Base-by-base conservation (phyloP, 2,329 filamentous ascomycete species). In the Coniochaeta sp. region DNA sequence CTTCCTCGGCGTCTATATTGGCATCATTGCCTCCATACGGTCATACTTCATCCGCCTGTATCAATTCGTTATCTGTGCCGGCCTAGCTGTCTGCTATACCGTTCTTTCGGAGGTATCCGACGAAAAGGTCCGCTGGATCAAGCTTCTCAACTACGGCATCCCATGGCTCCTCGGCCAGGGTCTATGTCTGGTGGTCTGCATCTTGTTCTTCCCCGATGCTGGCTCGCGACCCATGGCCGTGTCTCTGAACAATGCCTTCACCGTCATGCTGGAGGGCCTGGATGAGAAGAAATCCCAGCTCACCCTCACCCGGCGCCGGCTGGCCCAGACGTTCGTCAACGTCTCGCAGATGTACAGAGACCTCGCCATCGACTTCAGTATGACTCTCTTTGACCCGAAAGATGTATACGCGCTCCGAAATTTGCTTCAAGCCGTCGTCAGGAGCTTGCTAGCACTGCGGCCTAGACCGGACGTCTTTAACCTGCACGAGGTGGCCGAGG, bases 81-180 rank as follows among this genome's bases (percentile, higher is more conserved):
- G 80, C 0, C 73, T 83, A 51, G 73, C 79, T 4, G 71, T 82
- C 31, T 71, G 70, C 3, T 82, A 79, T 55, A 73, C 76, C 3
- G 76, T 71, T 48, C 63, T 83, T 22, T 75, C 76, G 4, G 74
- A 79, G 38, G 73, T 76, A 10, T 71, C 69, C 9, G 63, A 64
- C 18, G 56, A 58, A 8, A 53, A 61, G 1, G 68, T 81, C 5
- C 62, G 67, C 6, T 82, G 79, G 78, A 52, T 56, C 22, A 80
- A 78, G 56, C 57, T 81, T 3, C 71, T 73, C 53, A 66, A 68
- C 45, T 83, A 79, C 59, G 78, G 71, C 2, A 68, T 82, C 28
- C 76, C 80, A 2, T 83, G 78, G 77, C 61, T 76, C 1, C 53
- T 80, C 7, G 80, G 80, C 0, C 77, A 82, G 58, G 76, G 68